Percentiles rank a stretch among this genome's conserved stretches.
Conservation (phyloP, 148 eudicot genomes). For the Polygonum maritimum region DNA sequence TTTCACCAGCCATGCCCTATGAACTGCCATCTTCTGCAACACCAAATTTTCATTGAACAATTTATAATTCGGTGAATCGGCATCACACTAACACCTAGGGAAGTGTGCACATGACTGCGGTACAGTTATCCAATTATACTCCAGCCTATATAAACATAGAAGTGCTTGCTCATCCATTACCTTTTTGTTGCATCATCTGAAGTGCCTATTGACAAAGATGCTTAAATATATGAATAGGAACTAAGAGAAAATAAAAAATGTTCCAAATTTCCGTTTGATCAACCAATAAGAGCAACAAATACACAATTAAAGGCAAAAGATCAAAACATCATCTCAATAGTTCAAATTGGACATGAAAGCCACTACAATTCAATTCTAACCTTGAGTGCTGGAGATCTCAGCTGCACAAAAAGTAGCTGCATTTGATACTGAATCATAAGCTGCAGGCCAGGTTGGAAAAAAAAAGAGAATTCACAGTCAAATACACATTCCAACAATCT, state of each 20-base stretch:
- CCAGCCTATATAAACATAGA: not conserved
- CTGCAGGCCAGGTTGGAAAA: constrained; percentile 35
- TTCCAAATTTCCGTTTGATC: not conserved
- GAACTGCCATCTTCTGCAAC: too few relatives aligned
- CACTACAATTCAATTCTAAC: constrained; percentile 20
- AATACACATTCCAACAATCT: not conserved
- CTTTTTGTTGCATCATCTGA: not conserved
- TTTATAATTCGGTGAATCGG: too few relatives aligned
- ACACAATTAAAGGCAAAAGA: not conserved
- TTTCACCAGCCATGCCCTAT: too few relatives aligned
- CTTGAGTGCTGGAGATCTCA: constrained; percentile 85
- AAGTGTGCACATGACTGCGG: not conserved
- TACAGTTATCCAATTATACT: not conserved
- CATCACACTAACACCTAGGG: too few relatives aligned
- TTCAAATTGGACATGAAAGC: not conserved
- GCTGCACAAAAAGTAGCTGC: constrained; percentile 60
- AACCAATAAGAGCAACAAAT: not conserved
- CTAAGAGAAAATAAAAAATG: not conserved
- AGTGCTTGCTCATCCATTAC: not conserved
- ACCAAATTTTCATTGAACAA: too few relatives aligned
- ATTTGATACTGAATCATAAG: constrained; percentile 44
- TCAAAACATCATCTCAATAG: too few relatives aligned
- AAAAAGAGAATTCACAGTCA: not conserved
- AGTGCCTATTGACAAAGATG: not conserved
- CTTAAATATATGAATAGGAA: not conserved